Percentiles rank a stretch among this genome's conserved stretches.
These are phyloP conservation scores for Phytopythium sindhum DNA, from an alignment of 352 stramenopile genomes.

Conservation along the genomic window DNA sequence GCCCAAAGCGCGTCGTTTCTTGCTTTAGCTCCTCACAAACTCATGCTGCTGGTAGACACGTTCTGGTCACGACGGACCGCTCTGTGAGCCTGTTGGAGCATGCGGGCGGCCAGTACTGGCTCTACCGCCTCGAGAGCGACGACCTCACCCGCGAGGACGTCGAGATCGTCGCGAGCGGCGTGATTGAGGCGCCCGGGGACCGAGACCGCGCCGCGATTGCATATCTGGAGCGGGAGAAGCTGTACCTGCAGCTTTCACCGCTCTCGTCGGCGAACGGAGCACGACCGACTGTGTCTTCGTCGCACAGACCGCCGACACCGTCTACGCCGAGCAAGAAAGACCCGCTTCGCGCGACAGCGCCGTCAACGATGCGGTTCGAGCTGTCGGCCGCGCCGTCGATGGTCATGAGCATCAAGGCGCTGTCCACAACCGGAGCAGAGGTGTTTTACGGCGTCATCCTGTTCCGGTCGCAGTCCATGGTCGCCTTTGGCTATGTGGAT, in stretches of 20 bases:
- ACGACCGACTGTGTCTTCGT: neutral
- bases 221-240: constrained; percentile 35
- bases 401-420: constrained; percentile 44
- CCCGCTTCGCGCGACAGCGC: neutral
- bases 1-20: neutral
- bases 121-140: constrained; percentile 34
- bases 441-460: constrained; percentile 62
- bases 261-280: constrained; percentile 2
- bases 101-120: constrained; percentile 27
- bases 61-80: constrained; percentile 68
- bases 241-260: constrained; percentile 25
- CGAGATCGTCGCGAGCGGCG: constrained; percentile 41
- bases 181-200: constrained; percentile 32
- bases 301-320: neutral
- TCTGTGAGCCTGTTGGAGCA: constrained; percentile 44
- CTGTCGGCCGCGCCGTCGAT: constrained; percentile 45
- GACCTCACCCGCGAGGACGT: constrained; percentile 18
- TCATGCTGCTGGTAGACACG: constrained; percentile 24
- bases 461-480: constrained; percentile 52
- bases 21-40: neutral
- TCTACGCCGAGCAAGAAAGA: constrained; percentile 6
- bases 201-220: constrained; percentile 44
- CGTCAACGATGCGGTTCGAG: constrained; percentile 41
- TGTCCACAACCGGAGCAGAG: constrained; percentile 17
- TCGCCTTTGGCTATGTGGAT: constrained; percentile 61